A percentile compares a stretch with the other conserved stretches of the same genome.
phyloP scores from a whole-genome alignment of 1,284 basidiomycete genomes.

The Heimioporus punctisporus region DNA sequence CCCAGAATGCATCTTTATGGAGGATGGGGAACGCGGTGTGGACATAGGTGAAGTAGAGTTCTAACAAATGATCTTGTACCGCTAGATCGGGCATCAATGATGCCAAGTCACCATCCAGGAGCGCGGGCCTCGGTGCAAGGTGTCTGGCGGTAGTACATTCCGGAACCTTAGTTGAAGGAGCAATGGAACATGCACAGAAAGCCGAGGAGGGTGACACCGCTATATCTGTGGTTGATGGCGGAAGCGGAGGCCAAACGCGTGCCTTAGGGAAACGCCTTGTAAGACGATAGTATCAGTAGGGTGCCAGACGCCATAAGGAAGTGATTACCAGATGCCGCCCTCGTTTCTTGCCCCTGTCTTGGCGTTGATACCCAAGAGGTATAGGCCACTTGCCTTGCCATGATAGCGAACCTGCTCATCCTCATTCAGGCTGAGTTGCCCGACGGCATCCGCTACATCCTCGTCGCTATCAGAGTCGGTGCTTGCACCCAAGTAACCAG shows the following conservation, averaged over 20 bases:
- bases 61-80: slow-evolving; percentile 69
- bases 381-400: slow-evolving; percentile 79
- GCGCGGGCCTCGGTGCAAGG: slow-evolving; percentile 13
- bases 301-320: not conserved
- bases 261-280: slow-evolving; percentile 79
- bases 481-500: slow-evolving; percentile 30
- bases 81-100: slow-evolving; percentile 50
- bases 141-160: slow-evolving; percentile 5
- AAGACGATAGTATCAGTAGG: not conserved
- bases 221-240: slow-evolving; percentile 27
- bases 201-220: slow-evolving; percentile 10
- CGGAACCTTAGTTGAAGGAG: slow-evolving; percentile 7
- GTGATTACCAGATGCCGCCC: slow-evolving; percentile 76
- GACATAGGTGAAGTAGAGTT: slow-evolving; percentile 79
- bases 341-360: slow-evolving; percentile 67
- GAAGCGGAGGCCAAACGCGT: slow-evolving; percentile 79
- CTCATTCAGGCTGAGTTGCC: slow-evolving; percentile 85
- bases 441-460: slow-evolving; percentile 71
- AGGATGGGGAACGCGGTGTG: slow-evolving; percentile 76
- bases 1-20: slow-evolving; percentile 70
- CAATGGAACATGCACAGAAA: slow-evolving; percentile 1
- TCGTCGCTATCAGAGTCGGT: slow-evolving; percentile 44
- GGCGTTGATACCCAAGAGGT: slow-evolving; percentile 69
- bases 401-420: slow-evolving; percentile 81
- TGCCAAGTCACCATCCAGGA: slow-evolving; percentile 39